phyloP scores from a whole-genome alignment of 2,329 filamentous ascomycete species.

The Colletotrichum nymphaeae region DNA sequence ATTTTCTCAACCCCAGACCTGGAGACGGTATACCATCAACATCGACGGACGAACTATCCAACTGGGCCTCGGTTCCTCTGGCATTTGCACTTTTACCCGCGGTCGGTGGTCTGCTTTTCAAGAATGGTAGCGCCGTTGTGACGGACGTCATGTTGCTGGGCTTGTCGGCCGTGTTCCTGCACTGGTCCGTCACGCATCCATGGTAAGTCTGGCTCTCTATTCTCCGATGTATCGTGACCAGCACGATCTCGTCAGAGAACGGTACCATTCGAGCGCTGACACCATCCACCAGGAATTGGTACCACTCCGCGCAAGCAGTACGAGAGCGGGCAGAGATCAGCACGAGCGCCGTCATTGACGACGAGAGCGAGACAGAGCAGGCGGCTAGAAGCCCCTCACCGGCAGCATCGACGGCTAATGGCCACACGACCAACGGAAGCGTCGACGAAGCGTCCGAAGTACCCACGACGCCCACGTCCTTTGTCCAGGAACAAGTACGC shows the following conservation, averaged over 20 bases:
- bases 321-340: conserved; percentile 62
- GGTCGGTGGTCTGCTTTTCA: conserved; percentile 84
- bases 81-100: conserved; percentile 88
- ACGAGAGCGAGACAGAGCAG: conserved; percentile 57
- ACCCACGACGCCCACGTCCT: conserved; percentile 50
- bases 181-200: conserved; percentile 91
- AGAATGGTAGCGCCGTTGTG: conserved; percentile 84
- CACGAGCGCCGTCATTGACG: conserved; percentile 54
- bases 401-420: conserved; percentile 17
- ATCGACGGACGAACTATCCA: conserved; percentile 53
- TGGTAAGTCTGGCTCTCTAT: conserved; percentile 69
- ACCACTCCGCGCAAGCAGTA: conserved; percentile 75
- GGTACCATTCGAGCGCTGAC: conserved; percentile 29
- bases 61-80: conserved; percentile 84
- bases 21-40: conserved; percentile 17
- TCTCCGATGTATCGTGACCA: neutral
- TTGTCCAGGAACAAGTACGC: conserved; percentile 34
- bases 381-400: conserved; percentile 25
- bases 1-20: conserved; percentile 70
- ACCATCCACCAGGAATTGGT: conserved; percentile 71
- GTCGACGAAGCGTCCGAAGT: conserved; percentile 40
- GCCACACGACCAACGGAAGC: conserved; percentile 29
- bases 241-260: neutral
- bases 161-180: conserved; percentile 85
- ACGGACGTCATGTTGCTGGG: conserved; percentile 87